Evolutionary conservation across 2,329 filamentous ascomycete species (phyloP).

Genomic region (Monosporascus cannonballus): DNA sequence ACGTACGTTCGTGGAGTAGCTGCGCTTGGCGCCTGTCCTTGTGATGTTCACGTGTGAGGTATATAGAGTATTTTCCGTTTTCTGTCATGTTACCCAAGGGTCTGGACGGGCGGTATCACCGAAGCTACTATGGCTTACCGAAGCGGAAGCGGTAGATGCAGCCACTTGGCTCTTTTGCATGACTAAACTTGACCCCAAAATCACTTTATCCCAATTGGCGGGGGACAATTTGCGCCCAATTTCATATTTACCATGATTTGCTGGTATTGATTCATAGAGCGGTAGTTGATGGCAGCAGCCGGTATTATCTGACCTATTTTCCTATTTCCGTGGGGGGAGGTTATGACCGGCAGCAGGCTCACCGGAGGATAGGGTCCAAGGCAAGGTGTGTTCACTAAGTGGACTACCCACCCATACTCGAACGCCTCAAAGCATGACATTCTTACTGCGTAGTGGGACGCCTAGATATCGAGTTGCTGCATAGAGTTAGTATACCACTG

Average conservation of each 20-base stretch:
- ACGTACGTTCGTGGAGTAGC: not conserved
- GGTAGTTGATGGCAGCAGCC: not conserved
- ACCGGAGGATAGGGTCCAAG: too few relatives aligned
- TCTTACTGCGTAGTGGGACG: too few relatives aligned
- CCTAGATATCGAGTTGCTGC: not conserved
- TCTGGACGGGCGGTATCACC: too few relatives aligned
- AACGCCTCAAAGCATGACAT: not conserved
- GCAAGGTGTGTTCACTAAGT: too few relatives aligned
- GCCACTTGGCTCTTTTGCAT: not conserved
- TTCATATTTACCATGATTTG: not conserved
- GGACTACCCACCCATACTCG: not conserved
- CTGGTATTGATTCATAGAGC: not conserved
- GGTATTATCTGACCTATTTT: not conserved
- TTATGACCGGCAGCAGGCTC: not conserved
- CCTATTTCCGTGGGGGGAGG: not conserved
- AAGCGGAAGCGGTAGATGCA: not conserved
- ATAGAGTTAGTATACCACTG: not conserved
- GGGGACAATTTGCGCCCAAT: not conserved
- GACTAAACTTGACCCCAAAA: not conserved
- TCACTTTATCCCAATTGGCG: not conserved
- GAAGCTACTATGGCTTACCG: not conserved
- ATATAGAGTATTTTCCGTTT: not conserved
- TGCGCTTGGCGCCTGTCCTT: not conserved
- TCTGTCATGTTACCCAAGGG: too few relatives aligned
- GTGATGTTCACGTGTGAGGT: not conserved